Conservation (phyloP, 169 alveolate genomes). For the Babesia sp. region DNA sequence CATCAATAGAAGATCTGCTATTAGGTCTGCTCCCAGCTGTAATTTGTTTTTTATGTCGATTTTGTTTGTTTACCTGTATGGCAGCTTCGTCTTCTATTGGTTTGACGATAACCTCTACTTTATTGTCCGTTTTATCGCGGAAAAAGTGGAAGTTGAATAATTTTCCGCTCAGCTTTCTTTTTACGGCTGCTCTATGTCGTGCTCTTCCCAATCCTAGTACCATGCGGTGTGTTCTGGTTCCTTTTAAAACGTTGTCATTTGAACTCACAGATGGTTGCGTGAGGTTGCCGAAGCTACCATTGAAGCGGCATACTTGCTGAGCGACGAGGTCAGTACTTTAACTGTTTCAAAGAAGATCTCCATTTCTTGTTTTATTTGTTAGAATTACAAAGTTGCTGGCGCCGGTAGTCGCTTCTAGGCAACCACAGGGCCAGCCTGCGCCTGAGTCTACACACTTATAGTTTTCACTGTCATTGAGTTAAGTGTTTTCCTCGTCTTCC, state of each 20-base stretch:
- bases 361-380: constrained; percentile 10
- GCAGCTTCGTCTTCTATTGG: constrained; percentile 63
- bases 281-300: constrained; percentile 31
- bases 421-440: constrained; percentile 10
- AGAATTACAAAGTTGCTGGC: neutral
- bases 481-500: neutral
- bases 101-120: constrained; percentile 58
- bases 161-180: constrained; percentile 36
- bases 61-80: constrained; percentile 25
- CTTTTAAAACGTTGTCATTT: neutral
- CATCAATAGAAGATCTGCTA: constrained; percentile 56
- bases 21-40: constrained; percentile 60
- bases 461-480: neutral
- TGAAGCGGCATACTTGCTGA: constrained; percentile 55
- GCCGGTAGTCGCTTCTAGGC: neutral
- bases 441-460: constrained; percentile 3
- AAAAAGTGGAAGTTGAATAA: constrained; percentile 33
- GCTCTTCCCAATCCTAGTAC: constrained; percentile 30
- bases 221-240: constrained; percentile 15
- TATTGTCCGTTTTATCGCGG: constrained; percentile 46
- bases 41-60: neutral
- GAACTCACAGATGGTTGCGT: constrained; percentile 40
- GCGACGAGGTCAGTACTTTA: constrained; percentile 35
- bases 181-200: constrained; percentile 37
- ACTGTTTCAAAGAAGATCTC: constrained; percentile 56